Percentiles rank a stretch among this genome's conserved stretches.
phyloP scores from a whole-genome alignment of 495 filamentous ascomycete species.

The Aspergillus wentii region DNA sequence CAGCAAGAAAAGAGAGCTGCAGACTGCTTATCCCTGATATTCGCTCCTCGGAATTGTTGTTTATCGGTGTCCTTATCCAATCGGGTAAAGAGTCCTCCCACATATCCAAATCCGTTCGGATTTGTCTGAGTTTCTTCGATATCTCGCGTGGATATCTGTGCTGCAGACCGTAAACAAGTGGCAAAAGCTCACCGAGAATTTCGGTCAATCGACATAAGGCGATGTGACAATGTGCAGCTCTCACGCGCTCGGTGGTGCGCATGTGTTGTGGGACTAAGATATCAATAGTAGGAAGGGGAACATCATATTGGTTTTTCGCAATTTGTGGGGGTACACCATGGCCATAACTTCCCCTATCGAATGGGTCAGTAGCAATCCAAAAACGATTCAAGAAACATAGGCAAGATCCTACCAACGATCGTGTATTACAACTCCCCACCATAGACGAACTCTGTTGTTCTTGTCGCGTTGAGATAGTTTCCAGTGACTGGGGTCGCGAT shows the following conservation, averaged over 20 bases:
- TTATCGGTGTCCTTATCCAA: conserved; percentile 30
- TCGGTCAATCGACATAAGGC: conserved; percentile 48
- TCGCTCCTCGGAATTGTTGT: conserved; percentile 23
- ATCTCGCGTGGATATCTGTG: conserved; percentile 37
- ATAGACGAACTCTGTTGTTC: conserved; percentile 41
- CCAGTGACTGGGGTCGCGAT: conserved; percentile 45
- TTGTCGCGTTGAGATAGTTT: conserved; percentile 44
- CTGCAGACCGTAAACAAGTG: conserved; percentile 44
- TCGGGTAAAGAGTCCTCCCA: conserved; percentile 45
- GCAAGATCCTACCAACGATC: conserved; percentile 40
- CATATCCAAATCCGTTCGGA: conserved; percentile 40
- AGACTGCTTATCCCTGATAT: conserved; percentile 44
- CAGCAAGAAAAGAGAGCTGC: conserved; percentile 46
- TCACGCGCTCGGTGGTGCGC: conserved; percentile 37
- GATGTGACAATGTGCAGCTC: conserved; percentile 46
- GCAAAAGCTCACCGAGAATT: conserved; percentile 46
- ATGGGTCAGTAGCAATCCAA: conserved; percentile 2
- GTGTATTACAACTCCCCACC: conserved; percentile 52
- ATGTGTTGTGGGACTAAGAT: conserved; percentile 25
- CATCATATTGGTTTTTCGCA: conserved; percentile 47
- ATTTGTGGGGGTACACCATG: conserved; percentile 49
- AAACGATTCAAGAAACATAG: background rate
- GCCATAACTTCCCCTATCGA: conserved; percentile 44
- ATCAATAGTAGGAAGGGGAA: conserved; percentile 44
- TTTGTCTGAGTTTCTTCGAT: conserved; percentile 34